Evolutionary conservation across 176 grass and related monocot species (phyloP), one percentile per base, ranked within the genome.

Genomic region (Guadua angustifolia): DNA sequence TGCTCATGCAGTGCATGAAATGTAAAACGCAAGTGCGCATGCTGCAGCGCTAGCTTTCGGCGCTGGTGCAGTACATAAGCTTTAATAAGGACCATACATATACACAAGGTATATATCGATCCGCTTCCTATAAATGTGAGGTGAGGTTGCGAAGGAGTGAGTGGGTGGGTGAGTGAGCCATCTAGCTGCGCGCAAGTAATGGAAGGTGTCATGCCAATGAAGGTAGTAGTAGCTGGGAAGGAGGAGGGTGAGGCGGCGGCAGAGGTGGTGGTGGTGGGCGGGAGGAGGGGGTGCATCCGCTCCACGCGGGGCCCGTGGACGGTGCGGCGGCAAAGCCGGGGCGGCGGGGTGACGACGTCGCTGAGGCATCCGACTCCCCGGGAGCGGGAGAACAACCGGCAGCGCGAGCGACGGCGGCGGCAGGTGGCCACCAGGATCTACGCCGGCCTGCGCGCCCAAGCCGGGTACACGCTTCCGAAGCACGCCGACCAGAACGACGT

Each of bases 401-500:
- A 87, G 78, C 82, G 90, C 9, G 95, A 94, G 95, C 81, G 83
- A 65, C 66, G 86, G n/a, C 78, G 92, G 70, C 70, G 92, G 40
- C 79, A 87, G 86, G 78, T 97, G 64, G 78, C 92, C 9, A 82
- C 81, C 3, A 89, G 87, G 82, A 97, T 94, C 66, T 97, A 87
- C 83, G 88, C 90, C 3, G 92, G 92, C 25, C 86, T 97, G 61
- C 88, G 88, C 84, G 75, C 86, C 21, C 45, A 84, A 22, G 88
- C 81, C 26, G 91, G 89, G 36, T 97, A 97, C 82, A 21, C 63
- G 53, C 88, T 97, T 63, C 92, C 94, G 2, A 97, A 92, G 89
- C 86, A 94, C 47, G 90, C 90, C 26, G 95, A 97, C 88, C 95
- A 97, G 88, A 97, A 97, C 69, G 92, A 97, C 52, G 88, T 97